These are phyloP conservation scores for Heterobasidion occidentale DNA, from an alignment of 1,284 basidiomycete genomes.

Conservation along the genomic window DNA sequence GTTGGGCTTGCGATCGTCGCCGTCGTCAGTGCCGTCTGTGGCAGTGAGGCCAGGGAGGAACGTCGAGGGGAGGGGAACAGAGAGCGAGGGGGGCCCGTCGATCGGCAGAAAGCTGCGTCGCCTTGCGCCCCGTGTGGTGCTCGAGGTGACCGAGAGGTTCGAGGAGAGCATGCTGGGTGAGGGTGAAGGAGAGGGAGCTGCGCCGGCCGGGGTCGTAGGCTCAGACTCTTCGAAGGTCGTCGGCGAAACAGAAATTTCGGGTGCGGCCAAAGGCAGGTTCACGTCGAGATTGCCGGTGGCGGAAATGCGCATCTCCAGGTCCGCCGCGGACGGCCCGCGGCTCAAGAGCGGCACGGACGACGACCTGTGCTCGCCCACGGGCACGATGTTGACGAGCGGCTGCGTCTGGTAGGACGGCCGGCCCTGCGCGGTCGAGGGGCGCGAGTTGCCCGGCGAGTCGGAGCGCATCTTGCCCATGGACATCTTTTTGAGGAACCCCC, in stretches of 20 bases:
- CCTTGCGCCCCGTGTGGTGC: conserved; percentile 49
- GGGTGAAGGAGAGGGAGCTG: conserved; percentile 15
- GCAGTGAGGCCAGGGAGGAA: conserved; percentile 50
- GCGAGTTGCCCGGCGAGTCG: conserved; percentile 35
- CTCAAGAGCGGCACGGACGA: conserved; percentile 5
- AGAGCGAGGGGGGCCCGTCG: conserved; percentile 45
- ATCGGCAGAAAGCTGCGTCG: conserved; percentile 84
- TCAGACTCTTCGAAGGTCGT: neutral
- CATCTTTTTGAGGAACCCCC: conserved; percentile 96
- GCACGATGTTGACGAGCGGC: neutral
- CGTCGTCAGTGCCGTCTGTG: conserved; percentile 18
- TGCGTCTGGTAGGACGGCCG: neutral
- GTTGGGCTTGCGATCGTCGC: neutral
- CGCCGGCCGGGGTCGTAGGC: conserved; percentile 11
- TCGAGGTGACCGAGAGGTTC: conserved; percentile 17
- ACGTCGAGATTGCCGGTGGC: neutral
- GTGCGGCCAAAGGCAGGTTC: neutral
- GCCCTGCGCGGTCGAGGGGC: conserved; percentile 21
- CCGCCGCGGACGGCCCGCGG: neutral
- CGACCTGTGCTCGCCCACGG: neutral
- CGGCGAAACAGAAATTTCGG: neutral
- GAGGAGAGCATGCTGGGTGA: conserved; percentile 37
- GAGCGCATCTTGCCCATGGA: conserved; percentile 81
- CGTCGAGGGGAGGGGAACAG: conserved; percentile 50
- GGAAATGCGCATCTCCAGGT: neutral